phyloP scores from a whole-genome alignment of 2,329 filamentous ascomycete genomes.

The Penicillium expansum region DNA sequence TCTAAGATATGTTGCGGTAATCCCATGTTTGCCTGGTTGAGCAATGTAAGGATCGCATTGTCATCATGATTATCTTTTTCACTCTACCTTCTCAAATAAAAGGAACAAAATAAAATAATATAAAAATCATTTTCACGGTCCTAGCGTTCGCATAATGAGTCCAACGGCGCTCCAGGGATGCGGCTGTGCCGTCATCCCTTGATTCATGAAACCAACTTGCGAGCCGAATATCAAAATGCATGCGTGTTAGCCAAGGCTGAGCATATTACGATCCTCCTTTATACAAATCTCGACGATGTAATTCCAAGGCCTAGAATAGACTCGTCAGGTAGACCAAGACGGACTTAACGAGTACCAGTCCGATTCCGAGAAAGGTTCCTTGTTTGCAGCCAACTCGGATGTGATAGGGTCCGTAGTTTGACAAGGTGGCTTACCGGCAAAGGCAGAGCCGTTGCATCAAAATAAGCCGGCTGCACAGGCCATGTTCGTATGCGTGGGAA shows the following conservation, averaged over 20 bases:
- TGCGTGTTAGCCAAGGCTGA: not conserved
- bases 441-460: not conserved
- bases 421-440: not conserved
- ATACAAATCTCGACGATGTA: not conserved
- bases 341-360: not conserved
- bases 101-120: not conserved
- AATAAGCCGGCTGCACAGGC: not conserved
- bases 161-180: not conserved
- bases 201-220: not conserved
- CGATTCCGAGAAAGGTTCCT: not conserved
- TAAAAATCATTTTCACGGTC: not conserved
- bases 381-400: not conserved
- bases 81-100: not conserved
- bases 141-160: not conserved
- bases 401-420: not conserved
- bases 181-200: slow-evolving; percentile 3
- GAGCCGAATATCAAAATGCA: not conserved
- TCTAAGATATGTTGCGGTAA: not conserved
- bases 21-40: not conserved
- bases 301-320: not conserved
- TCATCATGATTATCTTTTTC: not conserved
- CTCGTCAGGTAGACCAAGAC: not conserved
- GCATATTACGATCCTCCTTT: slow-evolving; percentile 4
- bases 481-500: not conserved
- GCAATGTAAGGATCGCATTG: not conserved